A percentile compares a stretch with the other conserved stretches of the same genome.
These are phyloP conservation scores for Chrysanthemum lavandulifolium DNA, from an alignment of 129 eudicot genomes.

Conservation along the genomic window DNA sequence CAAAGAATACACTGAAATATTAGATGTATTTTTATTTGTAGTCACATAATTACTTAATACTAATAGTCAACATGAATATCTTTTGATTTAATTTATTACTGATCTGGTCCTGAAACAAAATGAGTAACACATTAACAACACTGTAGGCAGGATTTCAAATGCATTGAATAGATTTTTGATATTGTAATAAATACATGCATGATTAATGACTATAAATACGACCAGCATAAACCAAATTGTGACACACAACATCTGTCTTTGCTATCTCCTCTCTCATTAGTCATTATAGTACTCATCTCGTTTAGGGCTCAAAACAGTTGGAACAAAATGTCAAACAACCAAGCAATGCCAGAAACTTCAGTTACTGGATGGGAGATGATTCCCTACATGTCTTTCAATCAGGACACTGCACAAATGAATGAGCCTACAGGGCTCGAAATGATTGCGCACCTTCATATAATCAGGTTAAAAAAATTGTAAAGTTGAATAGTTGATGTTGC, in stretches of 20 bases:
- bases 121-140: neutral
- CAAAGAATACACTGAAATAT: too few relatives aligned
- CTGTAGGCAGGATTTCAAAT: neutral
- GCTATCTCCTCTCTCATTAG: too few relatives aligned
- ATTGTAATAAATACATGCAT: neutral
- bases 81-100: neutral
- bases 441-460: too few relatives aligned
- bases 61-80: neutral
- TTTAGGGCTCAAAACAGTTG: too few relatives aligned
- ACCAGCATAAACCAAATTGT: neutral
- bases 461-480: too few relatives aligned
- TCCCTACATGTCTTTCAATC: neutral
- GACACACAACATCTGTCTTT: neutral
- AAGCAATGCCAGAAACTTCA: neutral
- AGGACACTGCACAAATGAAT: neutral
- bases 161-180: neutral
- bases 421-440: too few relatives aligned
- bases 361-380: neutral
- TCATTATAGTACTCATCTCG: neutral
- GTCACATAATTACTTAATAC: too few relatives aligned
- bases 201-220: neutral
- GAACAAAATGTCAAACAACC: too few relatives aligned
- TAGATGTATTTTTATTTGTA: too few relatives aligned
- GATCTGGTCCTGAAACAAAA: neutral
- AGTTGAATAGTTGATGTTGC: too few relatives aligned